Evolutionary conservation across 495 filamentous ascomycete genomes (phyloP).

Genomic region (Astrothelium subdiscretum): DNA sequence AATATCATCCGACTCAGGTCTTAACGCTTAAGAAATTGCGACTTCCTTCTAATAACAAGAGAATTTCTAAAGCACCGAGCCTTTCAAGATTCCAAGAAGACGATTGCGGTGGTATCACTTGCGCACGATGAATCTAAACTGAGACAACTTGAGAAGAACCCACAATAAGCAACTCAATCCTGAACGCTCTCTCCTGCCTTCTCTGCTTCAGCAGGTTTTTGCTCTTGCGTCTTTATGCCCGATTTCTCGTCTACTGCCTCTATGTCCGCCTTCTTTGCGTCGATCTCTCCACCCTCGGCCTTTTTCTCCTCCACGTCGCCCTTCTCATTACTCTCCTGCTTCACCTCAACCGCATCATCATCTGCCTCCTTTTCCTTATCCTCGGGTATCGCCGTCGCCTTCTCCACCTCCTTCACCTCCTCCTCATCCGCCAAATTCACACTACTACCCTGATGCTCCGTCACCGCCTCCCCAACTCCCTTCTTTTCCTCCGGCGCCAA

Average conservation of each 20-base stretch:
- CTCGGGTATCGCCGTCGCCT: conserved; percentile 14
- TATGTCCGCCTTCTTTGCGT: conserved; percentile 3
- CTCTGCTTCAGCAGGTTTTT: conserved; percentile 18
- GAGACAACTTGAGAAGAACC: not conserved
- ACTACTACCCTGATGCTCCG: conserved; percentile 13
- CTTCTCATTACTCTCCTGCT: conserved; percentile 13
- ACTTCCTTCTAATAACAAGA: no score
- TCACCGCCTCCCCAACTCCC: not conserved
- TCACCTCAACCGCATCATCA: conserved; percentile 19
- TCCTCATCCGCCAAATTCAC: conserved; percentile 13
- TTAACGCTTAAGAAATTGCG: no score
- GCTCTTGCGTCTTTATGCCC: conserved; percentile 17
- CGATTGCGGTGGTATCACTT: not conserved
- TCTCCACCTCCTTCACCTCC: conserved; percentile 21
- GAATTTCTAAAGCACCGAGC: no score
- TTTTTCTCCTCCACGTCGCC: conserved; percentile 20
- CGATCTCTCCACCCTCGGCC: conserved; percentile 11
- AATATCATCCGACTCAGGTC: no score
- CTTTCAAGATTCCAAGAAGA: not conserved
- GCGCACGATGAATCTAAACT: not conserved
- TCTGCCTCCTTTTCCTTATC: conserved; percentile 12
- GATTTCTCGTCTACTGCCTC: conserved; percentile 7
- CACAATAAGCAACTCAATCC: conserved; percentile 10
- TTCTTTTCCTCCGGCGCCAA: not conserved
- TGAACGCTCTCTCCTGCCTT: conserved; percentile 23